Conservation (phyloP, 331 rosid genomes). For the Quercus phellos region DNA sequence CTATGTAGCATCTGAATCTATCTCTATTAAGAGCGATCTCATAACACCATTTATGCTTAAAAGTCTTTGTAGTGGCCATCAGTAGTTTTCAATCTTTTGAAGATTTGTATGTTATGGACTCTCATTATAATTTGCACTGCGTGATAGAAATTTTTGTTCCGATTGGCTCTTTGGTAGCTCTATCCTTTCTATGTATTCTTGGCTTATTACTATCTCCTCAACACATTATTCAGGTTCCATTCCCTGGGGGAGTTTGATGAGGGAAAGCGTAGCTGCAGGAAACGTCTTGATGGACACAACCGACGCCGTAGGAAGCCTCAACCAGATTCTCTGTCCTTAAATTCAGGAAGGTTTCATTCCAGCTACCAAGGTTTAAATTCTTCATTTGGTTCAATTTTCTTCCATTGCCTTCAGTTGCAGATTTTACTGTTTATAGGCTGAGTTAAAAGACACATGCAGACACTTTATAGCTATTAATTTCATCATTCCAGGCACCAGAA, state of each 20-base stretch:
- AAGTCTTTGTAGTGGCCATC: neutral
- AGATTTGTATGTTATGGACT: neutral
- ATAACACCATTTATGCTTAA: neutral
- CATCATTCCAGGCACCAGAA: slow-evolving; percentile 26
- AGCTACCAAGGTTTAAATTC: slow-evolving; percentile 32
- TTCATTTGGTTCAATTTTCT: neutral
- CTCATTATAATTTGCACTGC: neutral
- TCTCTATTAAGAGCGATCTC: neutral
- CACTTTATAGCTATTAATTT: neutral
- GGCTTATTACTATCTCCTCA: neutral
- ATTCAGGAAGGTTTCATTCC: slow-evolving; percentile 26
- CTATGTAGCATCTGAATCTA: neutral
- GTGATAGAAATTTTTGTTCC: neutral
- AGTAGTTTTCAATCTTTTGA: neutral
- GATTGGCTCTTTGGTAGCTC: neutral
- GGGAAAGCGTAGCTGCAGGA: slow-evolving; percentile 57
- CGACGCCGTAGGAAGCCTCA: slow-evolving; percentile 51
- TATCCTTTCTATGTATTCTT: neutral
- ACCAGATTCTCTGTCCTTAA: slow-evolving; percentile 22
- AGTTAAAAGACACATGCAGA: neutral
- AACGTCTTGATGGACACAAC: slow-evolving; percentile 57
- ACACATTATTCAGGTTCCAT: slow-evolving; percentile 39
- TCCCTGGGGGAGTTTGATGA: slow-evolving; percentile 57
- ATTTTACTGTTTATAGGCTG: neutral
- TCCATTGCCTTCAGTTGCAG: neutral